A percentile compares a stretch with the other conserved stretches of the same genome.
Evolutionary conservation across 495 filamentous ascomycete genomes (phyloP).

Genomic region (Hypoxylon fuscum): DNA sequence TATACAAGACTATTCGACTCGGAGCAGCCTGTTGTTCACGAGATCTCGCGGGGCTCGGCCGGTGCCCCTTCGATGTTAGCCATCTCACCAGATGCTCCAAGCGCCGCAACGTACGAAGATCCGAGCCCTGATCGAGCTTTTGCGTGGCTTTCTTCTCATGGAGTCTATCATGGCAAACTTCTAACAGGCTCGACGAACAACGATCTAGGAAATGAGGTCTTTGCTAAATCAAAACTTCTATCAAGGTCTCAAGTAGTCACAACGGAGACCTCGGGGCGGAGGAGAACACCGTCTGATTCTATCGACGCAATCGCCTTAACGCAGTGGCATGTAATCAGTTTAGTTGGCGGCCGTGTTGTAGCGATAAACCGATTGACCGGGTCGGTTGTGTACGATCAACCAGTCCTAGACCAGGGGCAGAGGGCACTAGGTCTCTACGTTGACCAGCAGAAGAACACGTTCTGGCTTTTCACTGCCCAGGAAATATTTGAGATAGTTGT

Average conservation of each 20-base stretch:
- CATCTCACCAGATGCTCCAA: slow-evolving; percentile 76
- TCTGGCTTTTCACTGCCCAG: slow-evolving; percentile 90
- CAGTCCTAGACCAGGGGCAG: slow-evolving; percentile 82
- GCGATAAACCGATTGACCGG: slow-evolving; percentile 88
- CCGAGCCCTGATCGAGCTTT: slow-evolving; percentile 71
- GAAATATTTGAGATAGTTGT: slow-evolving; percentile 95
- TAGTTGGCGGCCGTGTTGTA: slow-evolving; percentile 82
- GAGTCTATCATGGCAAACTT: slow-evolving; percentile 86
- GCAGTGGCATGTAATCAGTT: slow-evolving; percentile 90
- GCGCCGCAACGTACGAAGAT: slow-evolving; percentile 51
- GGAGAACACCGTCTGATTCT: slow-evolving; percentile 70
- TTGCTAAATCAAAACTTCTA: slow-evolving; percentile 77
- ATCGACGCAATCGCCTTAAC: slow-evolving; percentile 85
- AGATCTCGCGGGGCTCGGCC: slow-evolving; percentile 64
- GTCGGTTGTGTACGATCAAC: slow-evolving; percentile 82
- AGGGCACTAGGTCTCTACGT: slow-evolving; percentile 80
- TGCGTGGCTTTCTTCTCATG: slow-evolving; percentile 89
- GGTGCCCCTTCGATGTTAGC: slow-evolving; percentile 69
- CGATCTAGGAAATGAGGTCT: slow-evolving; percentile 71
- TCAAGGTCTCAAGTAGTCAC: slow-evolving; percentile 74
- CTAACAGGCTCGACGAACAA: slow-evolving; percentile 57
- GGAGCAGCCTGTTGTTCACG: slow-evolving; percentile 78
- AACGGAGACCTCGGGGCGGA: slow-evolving; percentile 68
- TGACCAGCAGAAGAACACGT: slow-evolving; percentile 92
- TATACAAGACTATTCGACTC: slow-evolving; percentile 88